A percentile compares a stretch with the other conserved stretches of the same genome.
phyloP scores from a whole-genome alignment of 2,329 filamentous ascomycete species.

The Cryphonectria japonica region DNA sequence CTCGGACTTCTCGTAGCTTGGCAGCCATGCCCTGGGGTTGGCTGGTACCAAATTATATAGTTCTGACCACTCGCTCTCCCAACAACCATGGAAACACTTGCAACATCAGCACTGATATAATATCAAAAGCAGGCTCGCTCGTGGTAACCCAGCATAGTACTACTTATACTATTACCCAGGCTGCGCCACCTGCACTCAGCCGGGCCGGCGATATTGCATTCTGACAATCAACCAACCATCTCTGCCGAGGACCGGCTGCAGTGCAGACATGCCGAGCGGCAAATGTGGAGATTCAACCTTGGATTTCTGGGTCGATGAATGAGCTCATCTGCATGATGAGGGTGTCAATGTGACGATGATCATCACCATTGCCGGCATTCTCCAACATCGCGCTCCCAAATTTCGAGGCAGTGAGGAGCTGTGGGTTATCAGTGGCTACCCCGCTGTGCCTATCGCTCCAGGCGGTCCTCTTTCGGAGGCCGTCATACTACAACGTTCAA shows the following conservation, averaged over 20 bases:
- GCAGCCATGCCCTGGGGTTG: not conserved
- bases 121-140: not conserved
- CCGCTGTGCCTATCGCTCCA: constrained; percentile 15
- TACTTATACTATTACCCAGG: not conserved
- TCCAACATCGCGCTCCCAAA: not conserved
- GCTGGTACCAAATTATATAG: not conserved
- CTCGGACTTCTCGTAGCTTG: not conserved
- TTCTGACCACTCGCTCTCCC: not conserved
- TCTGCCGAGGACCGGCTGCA: constrained; percentile 17
- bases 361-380: not conserved
- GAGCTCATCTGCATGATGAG: not conserved
- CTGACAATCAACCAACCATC: not conserved
- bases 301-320: not conserved
- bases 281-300: not conserved
- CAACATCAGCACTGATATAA: no score
- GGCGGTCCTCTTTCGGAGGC: constrained; percentile 12
- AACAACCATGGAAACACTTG: not conserved
- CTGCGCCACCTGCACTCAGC: not conserved
- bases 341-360: not conserved
- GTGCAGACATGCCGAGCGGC: constrained; percentile 8
- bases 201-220: not conserved
- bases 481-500: not conserved
- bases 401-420: not conserved
- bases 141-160: not conserved
- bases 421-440: not conserved